A percentile compares a stretch with the other conserved stretches of the same genome.
Conservation (phyloP, 1,139 yeast species). For the Pichia sp. region DNA sequence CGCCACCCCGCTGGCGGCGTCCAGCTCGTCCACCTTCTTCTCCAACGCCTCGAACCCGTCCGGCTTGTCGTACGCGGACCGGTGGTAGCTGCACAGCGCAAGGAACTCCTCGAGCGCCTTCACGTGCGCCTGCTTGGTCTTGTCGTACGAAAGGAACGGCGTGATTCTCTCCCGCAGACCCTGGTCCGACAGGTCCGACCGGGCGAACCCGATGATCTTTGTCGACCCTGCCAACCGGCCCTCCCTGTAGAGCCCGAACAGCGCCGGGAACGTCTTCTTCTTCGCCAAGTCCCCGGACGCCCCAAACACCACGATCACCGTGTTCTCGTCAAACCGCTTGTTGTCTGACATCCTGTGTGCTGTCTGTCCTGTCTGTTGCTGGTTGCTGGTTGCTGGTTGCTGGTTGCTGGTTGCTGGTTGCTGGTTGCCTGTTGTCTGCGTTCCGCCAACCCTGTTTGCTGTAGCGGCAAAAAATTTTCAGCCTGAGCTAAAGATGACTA, state of each 20-base stretch:
- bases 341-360: not conserved
- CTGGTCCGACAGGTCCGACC: constrained; percentile 64
- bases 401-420: too few species aligned
- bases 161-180: constrained; percentile 66
- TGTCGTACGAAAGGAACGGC: constrained; percentile 58
- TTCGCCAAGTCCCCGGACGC: constrained; percentile 97
- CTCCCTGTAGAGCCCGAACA: constrained; percentile 72
- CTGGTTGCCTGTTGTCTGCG: too few species aligned
- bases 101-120: constrained; percentile 59
- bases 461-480: too few species aligned
- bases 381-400: too few species aligned
- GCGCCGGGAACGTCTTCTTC: constrained; percentile 87
- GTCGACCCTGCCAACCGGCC: constrained; percentile 70
- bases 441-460: too few species aligned
- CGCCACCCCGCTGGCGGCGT: constrained; percentile 41
- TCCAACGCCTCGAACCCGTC: constrained; percentile 66
- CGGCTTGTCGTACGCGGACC: constrained; percentile 75
- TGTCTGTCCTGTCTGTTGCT: too few species aligned
- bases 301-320: constrained; percentile 81
- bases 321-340: constrained; percentile 51
- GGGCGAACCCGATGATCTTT: constrained; percentile 86
- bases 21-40: constrained; percentile 54
- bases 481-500: too few species aligned
- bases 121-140: constrained; percentile 31
- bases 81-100: constrained; percentile 57